Base-by-base conservation (phyloP, 495 filamentous ascomycete genomes). In the Thozetella sp. region DNA sequence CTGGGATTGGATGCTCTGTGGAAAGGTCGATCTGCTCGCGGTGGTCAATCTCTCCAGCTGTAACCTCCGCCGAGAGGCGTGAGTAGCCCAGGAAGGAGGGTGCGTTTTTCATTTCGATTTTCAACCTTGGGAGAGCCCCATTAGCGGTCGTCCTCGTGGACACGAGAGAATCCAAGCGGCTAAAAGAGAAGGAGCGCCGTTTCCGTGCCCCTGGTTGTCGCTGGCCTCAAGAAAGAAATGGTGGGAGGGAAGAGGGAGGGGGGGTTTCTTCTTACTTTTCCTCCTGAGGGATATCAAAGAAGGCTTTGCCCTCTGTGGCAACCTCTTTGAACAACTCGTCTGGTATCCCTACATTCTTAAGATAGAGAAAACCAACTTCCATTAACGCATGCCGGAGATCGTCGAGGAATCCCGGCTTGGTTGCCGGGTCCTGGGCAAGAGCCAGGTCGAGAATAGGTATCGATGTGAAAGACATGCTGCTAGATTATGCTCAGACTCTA, bases 21-120 rank as follows among this genome's bases (percentile, higher is more conserved):
- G 88, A 88, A 54, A 97, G 84, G 77, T 99, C 94, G 62, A 97
- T 91, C 70, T 97, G 94, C 67, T 99, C 95, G 2, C 95, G 83
- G 77, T 87, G 84, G 74, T 91, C 89, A 59, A 82, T 74, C 4
- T 68, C 73, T 43, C 83, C 81, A 24, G 80, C 81, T 20, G 84
- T 88, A 62, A 88, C 81, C 63, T 89, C 86, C 51, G 84, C 84
- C 3, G 81, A 83, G 20, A 89, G 80, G 13, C 82, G 80, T 17
- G 80, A 84, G 66, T 88, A 88, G 23, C 86, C 86, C 20, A 89
- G 74, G 70, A 88, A 88, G 26, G 71, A 83, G 22, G 85, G 84
- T 24, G 83, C 86, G 63, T 95, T 93, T 63, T 94, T 91, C 93
- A 97, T 96, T 73, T 96, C 91, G 59, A 96, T 91, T 61, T 86